Base-by-base conservation (phyloP, 2,329 filamentous ascomycete species). In the Didymellaceae sp. region DNA sequence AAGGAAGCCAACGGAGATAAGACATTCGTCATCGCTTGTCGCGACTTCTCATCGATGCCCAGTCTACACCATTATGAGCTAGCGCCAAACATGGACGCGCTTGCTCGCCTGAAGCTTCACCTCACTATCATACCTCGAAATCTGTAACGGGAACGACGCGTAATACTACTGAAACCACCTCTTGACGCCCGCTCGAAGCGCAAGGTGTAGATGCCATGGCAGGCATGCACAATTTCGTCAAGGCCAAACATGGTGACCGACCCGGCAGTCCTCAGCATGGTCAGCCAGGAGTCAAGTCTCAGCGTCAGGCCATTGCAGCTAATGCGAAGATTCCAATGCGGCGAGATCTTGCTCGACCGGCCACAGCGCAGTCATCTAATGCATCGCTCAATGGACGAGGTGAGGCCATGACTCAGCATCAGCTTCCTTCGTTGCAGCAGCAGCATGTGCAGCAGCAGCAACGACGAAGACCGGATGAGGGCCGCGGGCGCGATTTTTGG, bases 11-110 rank as follows among this genome's bases (percentile, higher is more conserved):
- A 48, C 52, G 61, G 62, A 61, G 59, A 63, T 66, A 63, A 63
- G 55, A 64, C 58, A 63, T 58, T n/a, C 65, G 62, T 68, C 67
- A 71, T 66, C 49, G 52, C 44, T 20, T 20, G n/a, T 33, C 18
- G 48, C 48, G 42, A 45, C 41, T 45, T 50, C 33, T 44, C 11
- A 38, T 4, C 28, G 35, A 34, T n/a, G 40, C 35, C 46, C 48
- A 30, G 11, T 31, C 42, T 16, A 52, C n/a, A 10, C 25, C 21
- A n/a, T 9, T 33, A 22, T 4, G 5, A 44, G 65, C 42, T 70
- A 68, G 58, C 18, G 13, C 33, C 20, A 26, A 60, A 54, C 48
- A 57, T 34, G 39, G 54, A 60, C 59, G 59, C 62, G 63, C 59
- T 63, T 65, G 59, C 66, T 58, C 39, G 37, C 64, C 65, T 52